Base-by-base conservation (phyloP, 2,329 filamentous ascomycete genomes). In the Hymenoscyphus albidus region DNA sequence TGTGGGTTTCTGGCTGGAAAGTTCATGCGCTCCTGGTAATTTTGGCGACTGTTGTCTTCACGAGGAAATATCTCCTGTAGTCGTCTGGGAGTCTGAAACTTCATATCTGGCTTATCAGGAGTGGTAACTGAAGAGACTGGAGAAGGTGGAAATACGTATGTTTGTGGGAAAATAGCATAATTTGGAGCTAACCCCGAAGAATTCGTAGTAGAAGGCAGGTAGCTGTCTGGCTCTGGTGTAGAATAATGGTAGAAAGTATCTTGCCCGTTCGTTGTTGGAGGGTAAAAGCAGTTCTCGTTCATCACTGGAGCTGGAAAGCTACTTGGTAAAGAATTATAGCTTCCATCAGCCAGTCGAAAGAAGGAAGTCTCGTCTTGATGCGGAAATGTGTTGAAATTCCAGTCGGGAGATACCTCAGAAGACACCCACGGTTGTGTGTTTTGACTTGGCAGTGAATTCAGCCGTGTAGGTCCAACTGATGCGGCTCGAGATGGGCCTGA, bases 211-310 rank as follows among this genome's bases (percentile, higher is more conserved):
- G 58, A 44, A 44, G 58, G 16, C 38, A 27, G n/a, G 35, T 55
- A 64, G 18, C 31, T 60, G 4, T 60, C 62, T n/a, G 58, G 58
- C 16, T 64, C 62, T 9, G 62, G 48, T n/a, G 62, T 64, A 12
- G 57, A 55, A 32, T 64, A 64, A 16, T 60, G 51, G 44, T 56
- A 64, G 39, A 60, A 57, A 22, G 35, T 18, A 18, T 35, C 55
- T 32, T 39, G 22, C 4, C 38, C 16, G 32, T 44, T 56, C 27
- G 60, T 22, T 13, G 18, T n/a, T 22, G 61, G 48, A 32, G 55
- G 40, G 32, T 48, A 42, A 55, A 48, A 58, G n/a, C 13, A 58
- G 40, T 32, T 62, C 35, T 51, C 35, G 32, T 57, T 42, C 48
- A 54, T 54, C 48, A 13, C 22, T 54, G 48, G 48, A 54, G 48